phyloP scores from a whole-genome alignment of 495 filamentous ascomycete genomes.

The Podospora tetraspora region DNA sequence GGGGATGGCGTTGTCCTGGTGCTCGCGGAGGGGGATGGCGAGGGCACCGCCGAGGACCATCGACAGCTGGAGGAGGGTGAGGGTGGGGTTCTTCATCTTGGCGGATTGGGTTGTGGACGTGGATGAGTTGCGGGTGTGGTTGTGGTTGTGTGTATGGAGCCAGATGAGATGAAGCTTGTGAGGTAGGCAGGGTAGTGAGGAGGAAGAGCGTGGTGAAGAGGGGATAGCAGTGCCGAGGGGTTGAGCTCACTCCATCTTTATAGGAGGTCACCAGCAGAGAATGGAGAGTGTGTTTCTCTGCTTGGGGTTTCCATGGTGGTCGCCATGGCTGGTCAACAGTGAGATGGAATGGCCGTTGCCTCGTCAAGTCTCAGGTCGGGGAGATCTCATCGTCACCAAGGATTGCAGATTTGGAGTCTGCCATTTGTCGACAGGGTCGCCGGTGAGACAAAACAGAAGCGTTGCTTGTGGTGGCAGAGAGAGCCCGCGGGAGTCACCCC shows the following conservation, averaged over 20 bases:
- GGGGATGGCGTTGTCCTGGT: background rate
- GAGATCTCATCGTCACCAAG: background rate
- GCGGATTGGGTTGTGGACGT: background rate
- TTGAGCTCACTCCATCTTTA: background rate
- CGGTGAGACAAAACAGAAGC: background rate
- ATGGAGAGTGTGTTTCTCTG: background rate
- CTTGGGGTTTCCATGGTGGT: background rate
- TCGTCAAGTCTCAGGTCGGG: background rate
- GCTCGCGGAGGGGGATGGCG: background rate
- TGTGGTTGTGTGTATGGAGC: background rate
- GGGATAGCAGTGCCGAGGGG: background rate
- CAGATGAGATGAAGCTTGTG: background rate
- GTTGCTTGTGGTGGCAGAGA: background rate
- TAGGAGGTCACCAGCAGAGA: background rate
- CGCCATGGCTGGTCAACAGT: background rate
- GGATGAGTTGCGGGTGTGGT: background rate
- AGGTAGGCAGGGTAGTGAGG: background rate
- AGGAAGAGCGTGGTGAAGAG: background rate
- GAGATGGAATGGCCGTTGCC: background rate
- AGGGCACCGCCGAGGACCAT: conserved; percentile 10
- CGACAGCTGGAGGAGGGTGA: conserved; percentile 11
- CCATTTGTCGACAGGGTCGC: background rate
- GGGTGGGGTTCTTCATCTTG: conserved; percentile 12
- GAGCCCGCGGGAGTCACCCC: background rate
- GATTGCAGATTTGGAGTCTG: background rate